Conservation (phyloP, 176 grass and related monocot species). For the Triticum timopheevii region DNA sequence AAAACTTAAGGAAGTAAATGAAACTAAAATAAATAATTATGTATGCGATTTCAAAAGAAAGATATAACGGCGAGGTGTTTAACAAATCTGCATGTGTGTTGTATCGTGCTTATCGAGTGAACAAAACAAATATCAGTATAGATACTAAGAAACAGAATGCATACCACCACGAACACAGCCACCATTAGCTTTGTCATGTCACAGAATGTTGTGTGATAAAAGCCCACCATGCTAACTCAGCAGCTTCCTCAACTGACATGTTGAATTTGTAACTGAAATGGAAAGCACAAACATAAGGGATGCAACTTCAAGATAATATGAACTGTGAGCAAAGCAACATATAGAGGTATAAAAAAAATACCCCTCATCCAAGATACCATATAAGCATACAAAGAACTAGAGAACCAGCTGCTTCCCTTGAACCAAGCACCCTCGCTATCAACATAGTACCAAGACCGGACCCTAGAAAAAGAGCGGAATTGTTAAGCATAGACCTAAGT, state of each 20-base stretch:
- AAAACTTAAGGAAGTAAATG: too few relatives aligned
- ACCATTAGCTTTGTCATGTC: conserved; percentile 95
- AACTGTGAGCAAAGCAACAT: not conserved
- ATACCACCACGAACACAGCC: conserved; percentile 77
- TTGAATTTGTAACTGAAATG: conserved; percentile 65
- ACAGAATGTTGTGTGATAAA: conserved; percentile 85
- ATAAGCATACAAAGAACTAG: conserved; percentile 95
- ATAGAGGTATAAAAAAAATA: conserved; percentile 24
- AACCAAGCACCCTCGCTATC: conserved; percentile 94
- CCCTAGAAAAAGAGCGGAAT: conserved; percentile 45
- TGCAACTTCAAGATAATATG: not conserved
- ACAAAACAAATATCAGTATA: not conserved
- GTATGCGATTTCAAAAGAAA: too few relatives aligned
- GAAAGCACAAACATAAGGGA: conserved; percentile 8
- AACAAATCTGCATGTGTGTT: too few relatives aligned
- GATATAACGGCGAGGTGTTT: too few relatives aligned
- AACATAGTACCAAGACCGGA: conserved; percentile 88
- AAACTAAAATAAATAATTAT: not conserved
- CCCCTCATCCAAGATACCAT: conserved; percentile 84
- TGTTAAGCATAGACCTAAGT: conserved; percentile 3
- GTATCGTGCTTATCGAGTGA: too few relatives aligned
- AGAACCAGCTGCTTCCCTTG: conserved; percentile 76
- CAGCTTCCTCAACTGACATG: conserved; percentile 62
- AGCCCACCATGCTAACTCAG: conserved; percentile 65
- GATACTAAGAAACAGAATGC: conserved; percentile 16